phyloP scores from a whole-genome alignment of 2,329 filamentous ascomycete genomes.

The Clarireedia hainanense region DNA sequence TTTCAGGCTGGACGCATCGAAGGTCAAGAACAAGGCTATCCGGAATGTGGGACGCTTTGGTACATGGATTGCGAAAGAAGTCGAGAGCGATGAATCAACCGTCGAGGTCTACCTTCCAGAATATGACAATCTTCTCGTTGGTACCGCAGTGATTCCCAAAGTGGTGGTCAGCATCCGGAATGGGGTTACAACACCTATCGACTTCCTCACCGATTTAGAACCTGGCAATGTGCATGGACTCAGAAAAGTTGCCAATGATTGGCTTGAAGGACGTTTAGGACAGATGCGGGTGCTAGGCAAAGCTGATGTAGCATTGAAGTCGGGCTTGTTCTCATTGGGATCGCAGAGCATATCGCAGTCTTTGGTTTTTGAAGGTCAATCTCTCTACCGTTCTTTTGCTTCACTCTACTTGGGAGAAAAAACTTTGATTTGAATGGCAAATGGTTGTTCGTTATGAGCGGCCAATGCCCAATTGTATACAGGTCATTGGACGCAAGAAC shows the following conservation, averaged over 20 bases:
- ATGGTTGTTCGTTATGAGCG: neutral
- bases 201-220: constrained; percentile 68
- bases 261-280: constrained; percentile 71
- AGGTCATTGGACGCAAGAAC: neutral
- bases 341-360: constrained; percentile 68
- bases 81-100: constrained; percentile 65
- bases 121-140: constrained; percentile 69
- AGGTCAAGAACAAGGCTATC: constrained; percentile 62
- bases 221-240: constrained; percentile 73
- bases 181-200: constrained; percentile 66
- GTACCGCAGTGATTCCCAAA: constrained; percentile 67
- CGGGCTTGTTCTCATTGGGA: constrained; percentile 73
- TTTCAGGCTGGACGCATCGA: constrained; percentile 70
- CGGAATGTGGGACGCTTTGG: constrained; percentile 68
- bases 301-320: constrained; percentile 64
- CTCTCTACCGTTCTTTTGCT: constrained; percentile 56
- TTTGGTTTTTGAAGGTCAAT: constrained; percentile 76
- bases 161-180: constrained; percentile 71
- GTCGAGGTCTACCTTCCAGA: constrained; percentile 76
- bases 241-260: constrained; percentile 76
- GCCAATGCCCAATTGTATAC: constrained; percentile 15
- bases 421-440: constrained; percentile 30
- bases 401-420: constrained; percentile 56
- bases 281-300: constrained; percentile 65
- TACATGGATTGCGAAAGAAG: constrained; percentile 71